Conservation (phyloP, 2,329 filamentous ascomycete species). For the Diplodia seriata region DNA sequence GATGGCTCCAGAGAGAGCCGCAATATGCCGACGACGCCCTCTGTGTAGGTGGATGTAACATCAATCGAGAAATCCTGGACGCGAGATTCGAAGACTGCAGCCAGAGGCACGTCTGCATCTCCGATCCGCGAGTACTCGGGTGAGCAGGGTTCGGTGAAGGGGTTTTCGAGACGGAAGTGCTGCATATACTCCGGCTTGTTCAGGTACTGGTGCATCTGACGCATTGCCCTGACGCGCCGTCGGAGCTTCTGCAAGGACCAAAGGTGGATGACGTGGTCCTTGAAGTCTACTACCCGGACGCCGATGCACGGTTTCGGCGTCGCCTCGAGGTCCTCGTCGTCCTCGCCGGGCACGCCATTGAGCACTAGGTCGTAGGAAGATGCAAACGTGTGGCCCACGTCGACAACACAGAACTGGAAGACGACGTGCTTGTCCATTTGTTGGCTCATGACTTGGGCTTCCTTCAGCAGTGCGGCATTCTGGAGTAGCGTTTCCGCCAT, state of each 20-base stretch:
- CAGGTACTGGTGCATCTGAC: slow-evolving; percentile 95
- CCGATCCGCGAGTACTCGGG: slow-evolving; percentile 91
- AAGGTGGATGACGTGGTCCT: slow-evolving; percentile 81
- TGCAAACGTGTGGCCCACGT: slow-evolving; percentile 83
- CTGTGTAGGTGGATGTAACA: slow-evolving; percentile 89
- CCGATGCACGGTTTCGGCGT: slow-evolving; percentile 89
- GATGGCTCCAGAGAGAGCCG: slow-evolving; percentile 92
- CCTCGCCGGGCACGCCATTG: slow-evolving; percentile 86
- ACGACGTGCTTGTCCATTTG: slow-evolving; percentile 91
- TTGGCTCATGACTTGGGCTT: slow-evolving; percentile 97
- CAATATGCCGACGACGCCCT: slow-evolving; percentile 87
- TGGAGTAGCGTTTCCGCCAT: slow-evolving; percentile 94
- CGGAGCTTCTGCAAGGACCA: slow-evolving; percentile 96
- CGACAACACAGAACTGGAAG: slow-evolving; percentile 93
- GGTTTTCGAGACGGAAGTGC: slow-evolving; percentile 90
- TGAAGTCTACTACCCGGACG: slow-evolving; percentile 89
- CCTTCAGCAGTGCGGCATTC: slow-evolving; percentile 85
- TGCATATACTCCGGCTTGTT: slow-evolving; percentile 94
- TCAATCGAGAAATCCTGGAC: slow-evolving; percentile 95
- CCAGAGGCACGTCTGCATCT: slow-evolving; percentile 89
- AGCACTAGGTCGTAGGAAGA: slow-evolving; percentile 97
- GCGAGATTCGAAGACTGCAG: slow-evolving; percentile 90
- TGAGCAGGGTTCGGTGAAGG: slow-evolving; percentile 89
- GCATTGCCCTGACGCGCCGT: slow-evolving; percentile 86
- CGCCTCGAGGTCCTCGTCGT: slow-evolving; percentile 80